These are phyloP conservation scores for Microbotryomycetes sp. DNA, from an alignment of 1,284 basidiomycete species.

Conservation along the genomic window DNA sequence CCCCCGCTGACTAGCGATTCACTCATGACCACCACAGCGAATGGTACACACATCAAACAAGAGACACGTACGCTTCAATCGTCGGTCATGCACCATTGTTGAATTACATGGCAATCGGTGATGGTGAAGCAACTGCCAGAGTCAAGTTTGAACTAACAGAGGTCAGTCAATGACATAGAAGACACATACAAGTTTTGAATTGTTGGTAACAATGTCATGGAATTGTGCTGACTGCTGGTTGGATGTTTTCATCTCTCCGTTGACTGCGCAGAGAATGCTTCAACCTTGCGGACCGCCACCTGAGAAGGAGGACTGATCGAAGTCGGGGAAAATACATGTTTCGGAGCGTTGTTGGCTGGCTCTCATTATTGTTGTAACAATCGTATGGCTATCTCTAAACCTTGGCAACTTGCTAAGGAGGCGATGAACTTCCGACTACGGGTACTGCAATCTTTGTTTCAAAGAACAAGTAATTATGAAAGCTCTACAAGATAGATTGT, in stretches of 20 bases:
- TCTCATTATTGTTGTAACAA: too few species aligned
- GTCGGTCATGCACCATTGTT: slow-evolving; percentile 81
- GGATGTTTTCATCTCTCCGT: slow-evolving; percentile 7
- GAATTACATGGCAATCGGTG: slow-evolving; percentile 84
- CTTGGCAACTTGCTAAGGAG: too few species aligned
- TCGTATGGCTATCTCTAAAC: too few species aligned
- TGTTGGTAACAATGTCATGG: neutral
- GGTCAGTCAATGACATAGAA: slow-evolving; percentile 51
- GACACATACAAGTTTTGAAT: neutral
- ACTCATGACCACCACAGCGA: slow-evolving; percentile 55
- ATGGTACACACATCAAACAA: slow-evolving; percentile 94
- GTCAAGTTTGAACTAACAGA: slow-evolving; percentile 94
- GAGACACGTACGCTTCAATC: slow-evolving; percentile 86
- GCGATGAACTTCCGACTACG: too few species aligned
- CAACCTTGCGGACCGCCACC: slow-evolving; percentile 95
- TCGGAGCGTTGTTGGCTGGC: too few species aligned
- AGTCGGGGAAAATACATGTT: too few species aligned
- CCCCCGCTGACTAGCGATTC: neutral
- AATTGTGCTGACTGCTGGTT: slow-evolving; percentile 4
- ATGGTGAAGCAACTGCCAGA: slow-evolving; percentile 82
- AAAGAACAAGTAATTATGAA: too few species aligned
- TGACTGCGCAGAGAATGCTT: slow-evolving; percentile 73
- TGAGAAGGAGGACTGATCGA: slow-evolving; percentile 76
- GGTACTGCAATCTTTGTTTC: too few species aligned
- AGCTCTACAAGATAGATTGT: neutral